Conservation (phyloP, 192 early-diverging fungal species). For the Coemansia sp. region DNA sequence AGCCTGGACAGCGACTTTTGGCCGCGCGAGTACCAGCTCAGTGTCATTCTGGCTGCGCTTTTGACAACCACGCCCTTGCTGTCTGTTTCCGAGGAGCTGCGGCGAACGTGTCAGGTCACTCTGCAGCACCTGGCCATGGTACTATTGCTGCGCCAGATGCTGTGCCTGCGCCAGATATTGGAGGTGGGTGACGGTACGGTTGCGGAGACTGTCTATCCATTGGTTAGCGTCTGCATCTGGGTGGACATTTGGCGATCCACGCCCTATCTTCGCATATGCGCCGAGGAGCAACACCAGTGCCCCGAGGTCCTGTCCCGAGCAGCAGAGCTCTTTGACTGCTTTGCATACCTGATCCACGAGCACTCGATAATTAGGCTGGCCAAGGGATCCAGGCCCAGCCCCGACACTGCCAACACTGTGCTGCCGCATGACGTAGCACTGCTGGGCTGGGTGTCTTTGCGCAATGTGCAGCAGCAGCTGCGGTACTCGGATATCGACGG, state of each 20-base stretch:
- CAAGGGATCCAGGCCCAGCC: neutral
- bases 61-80: constrained; percentile 3
- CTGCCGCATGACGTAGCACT: constrained; percentile 35
- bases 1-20: constrained; percentile 31
- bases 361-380: neutral
- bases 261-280: neutral
- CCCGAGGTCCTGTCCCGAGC: neutral
- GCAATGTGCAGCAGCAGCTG: constrained; percentile 10
- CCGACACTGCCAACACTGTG: constrained; percentile 2
- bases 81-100: neutral
- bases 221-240: constrained; percentile 32
- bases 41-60: constrained; percentile 24
- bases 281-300: neutral
- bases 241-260: constrained; percentile 37
- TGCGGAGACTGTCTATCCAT: constrained; percentile 10
- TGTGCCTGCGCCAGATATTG: constrained; percentile 18
- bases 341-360: constrained; percentile 3
- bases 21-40: constrained; percentile 36
- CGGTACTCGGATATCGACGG: constrained; percentile 6
- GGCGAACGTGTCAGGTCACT: neutral
- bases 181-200: neutral
- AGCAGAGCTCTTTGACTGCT: constrained; percentile 7
- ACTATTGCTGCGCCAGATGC: constrained; percentile 15
- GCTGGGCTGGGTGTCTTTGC: constrained; percentile 33
- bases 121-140: constrained; percentile 30